Percentiles rank a stretch among this genome's conserved stretches.
phyloP scores from a whole-genome alignment of 2,329 filamentous ascomycete genomes.

The Aspergillus novoparasiticus region DNA sequence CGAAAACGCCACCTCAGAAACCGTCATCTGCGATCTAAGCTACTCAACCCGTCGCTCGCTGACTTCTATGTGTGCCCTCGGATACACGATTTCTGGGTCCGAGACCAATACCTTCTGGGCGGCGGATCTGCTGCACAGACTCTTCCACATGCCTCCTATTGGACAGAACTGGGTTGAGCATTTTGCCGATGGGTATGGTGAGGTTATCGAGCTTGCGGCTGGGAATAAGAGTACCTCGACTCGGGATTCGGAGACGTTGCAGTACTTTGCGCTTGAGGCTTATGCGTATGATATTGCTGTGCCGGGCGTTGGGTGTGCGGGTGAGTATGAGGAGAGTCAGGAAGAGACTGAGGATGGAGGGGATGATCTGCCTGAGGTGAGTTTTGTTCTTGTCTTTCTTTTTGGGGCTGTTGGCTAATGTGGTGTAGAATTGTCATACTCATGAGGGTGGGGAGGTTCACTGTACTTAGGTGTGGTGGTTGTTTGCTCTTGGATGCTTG shows the following conservation, averaged over 20 bases:
- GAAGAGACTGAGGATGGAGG: neutral
- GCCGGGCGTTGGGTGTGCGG: constrained; percentile 64
- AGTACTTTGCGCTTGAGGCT: constrained; percentile 68
- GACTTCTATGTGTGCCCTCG: constrained; percentile 61
- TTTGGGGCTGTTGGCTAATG: constrained; percentile 8
- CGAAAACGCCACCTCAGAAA: constrained; percentile 65
- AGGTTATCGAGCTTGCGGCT: constrained; percentile 56
- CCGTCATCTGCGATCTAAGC: constrained; percentile 68
- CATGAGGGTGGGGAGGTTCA: constrained; percentile 45
- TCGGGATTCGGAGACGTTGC: constrained; percentile 63
- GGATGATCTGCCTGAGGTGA: constrained; percentile 30
- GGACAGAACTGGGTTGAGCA: constrained; percentile 64
- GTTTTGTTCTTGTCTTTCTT: constrained; percentile 8
- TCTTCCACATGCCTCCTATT: constrained; percentile 64
- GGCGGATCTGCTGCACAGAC: constrained; percentile 66
- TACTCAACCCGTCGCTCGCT: constrained; percentile 62
- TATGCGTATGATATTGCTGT: constrained; percentile 68
- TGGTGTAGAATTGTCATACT: constrained; percentile 43
- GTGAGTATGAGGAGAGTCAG: constrained; percentile 29
- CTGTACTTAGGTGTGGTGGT: constrained; percentile 30
- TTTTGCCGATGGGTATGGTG: constrained; percentile 61
- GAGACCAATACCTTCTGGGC: constrained; percentile 66
- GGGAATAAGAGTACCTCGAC: constrained; percentile 53
- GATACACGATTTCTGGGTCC: constrained; percentile 62
- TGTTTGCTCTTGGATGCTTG: neutral